Evolutionary conservation across 1,284 basidiomycete genomes (phyloP).

Genomic region (Meira miltonrushii): DNA sequence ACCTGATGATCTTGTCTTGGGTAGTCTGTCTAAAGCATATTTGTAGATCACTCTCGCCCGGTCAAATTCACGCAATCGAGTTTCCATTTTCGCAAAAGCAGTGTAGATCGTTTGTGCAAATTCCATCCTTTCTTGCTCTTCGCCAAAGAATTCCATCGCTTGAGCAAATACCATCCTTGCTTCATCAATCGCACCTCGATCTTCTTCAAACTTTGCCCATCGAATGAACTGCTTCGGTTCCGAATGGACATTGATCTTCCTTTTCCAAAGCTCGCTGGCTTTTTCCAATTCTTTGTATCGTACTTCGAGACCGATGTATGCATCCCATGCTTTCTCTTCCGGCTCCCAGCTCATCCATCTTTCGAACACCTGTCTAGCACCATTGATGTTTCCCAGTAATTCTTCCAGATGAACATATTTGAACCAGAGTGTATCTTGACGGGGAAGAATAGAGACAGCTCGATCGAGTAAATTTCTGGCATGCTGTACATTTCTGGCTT

Average conservation of each 20-base stretch:
- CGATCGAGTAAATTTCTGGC: constrained; percentile 94
- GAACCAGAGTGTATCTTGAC: constrained; percentile 84
- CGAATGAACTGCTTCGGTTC: constrained; percentile 94
- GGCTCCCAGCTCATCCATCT: constrained; percentile 99
- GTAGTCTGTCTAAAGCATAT: constrained; percentile 84
- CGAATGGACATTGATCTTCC: constrained; percentile 86
- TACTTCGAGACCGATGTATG: constrained; percentile 93
- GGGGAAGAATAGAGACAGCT: constrained; percentile 87
- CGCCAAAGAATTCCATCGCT: constrained; percentile 92
- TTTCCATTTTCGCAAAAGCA: constrained; percentile 98
- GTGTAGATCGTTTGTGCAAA: constrained; percentile 94
- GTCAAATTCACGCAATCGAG: constrained; percentile 87
- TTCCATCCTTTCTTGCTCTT: constrained; percentile 93
- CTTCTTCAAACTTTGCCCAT: constrained; percentile 95
- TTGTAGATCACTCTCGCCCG: constrained; percentile 96
- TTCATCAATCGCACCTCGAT: constrained; percentile 71
- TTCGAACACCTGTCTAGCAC: constrained; percentile 94
- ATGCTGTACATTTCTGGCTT: constrained; percentile 92
- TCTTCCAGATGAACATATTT: constrained; percentile 99
- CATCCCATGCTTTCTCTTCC: constrained; percentile 98
- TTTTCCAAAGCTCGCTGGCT: constrained; percentile 86
- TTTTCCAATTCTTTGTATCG: constrained; percentile 86
- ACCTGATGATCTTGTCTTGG: constrained; percentile 77
- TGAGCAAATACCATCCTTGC: constrained; percentile 94
- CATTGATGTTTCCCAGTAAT: constrained; percentile 87